phyloP scores from a whole-genome alignment of 2,329 filamentous ascomycete genomes.

The Colletotrichum tofieldiae region DNA sequence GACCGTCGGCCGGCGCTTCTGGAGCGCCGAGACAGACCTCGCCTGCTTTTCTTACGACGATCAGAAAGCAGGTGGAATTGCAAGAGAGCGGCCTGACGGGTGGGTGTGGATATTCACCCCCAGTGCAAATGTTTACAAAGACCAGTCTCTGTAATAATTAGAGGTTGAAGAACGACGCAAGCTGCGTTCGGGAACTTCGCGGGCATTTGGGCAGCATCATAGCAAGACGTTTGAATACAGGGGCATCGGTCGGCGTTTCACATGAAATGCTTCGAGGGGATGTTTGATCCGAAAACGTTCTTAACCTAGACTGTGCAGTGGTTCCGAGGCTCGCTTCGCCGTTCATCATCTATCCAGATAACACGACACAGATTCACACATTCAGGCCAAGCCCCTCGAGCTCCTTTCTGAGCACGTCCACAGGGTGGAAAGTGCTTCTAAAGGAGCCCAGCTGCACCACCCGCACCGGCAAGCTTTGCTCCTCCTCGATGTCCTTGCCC shows the following conservation, averaged over 20 bases:
- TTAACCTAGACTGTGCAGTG: background rate
- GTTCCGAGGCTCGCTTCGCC: background rate
- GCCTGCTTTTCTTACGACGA: background rate
- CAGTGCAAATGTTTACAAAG: background rate
- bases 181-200: background rate
- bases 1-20: background rate
- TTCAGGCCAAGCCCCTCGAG: background rate
- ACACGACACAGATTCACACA: background rate
- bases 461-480: conserved; percentile 37
- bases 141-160: background rate
- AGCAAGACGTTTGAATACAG: background rate
- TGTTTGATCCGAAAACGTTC: no score
- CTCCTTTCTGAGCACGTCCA: conserved; percentile 36
- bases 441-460: conserved; percentile 33
- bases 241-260: no score
- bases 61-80: background rate
- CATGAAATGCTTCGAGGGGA: no score
- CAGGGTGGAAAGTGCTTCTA: conserved; percentile 41
- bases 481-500: conserved; percentile 29
- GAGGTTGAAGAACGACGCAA: background rate
- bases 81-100: background rate
- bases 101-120: background rate
- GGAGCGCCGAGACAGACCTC: background rate
- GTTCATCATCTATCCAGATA: background rate
- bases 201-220: background rate